Conservation (phyloP, 257 asterid genomes). For the Penstemon barbatus region DNA sequence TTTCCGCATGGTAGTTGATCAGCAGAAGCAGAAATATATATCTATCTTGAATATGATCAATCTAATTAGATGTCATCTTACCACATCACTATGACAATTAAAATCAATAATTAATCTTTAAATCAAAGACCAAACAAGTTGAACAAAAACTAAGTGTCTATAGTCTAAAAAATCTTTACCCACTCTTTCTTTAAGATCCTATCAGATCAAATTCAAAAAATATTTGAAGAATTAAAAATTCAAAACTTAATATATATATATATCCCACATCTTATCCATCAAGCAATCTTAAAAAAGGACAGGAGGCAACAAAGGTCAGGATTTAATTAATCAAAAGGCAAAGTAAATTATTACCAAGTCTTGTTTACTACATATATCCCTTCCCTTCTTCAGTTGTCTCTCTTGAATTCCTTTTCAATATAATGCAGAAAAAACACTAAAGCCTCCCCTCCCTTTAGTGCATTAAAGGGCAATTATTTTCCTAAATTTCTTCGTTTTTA, state of each 20-base stretch:
- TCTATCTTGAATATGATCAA: background rate
- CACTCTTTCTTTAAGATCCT: background rate
- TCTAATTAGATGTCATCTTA: background rate
- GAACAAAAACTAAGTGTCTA: slow-evolving; percentile 4
- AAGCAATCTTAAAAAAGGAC: slow-evolving; percentile 9
- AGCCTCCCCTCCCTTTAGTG: slow-evolving; percentile 1
- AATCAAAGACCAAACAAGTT: background rate
- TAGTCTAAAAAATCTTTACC: background rate
- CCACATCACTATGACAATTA: background rate
- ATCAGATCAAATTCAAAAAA: slow-evolving; percentile 2
- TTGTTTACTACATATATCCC: background rate
- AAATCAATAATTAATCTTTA: background rate
- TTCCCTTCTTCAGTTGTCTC: background rate
- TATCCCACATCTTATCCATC: slow-evolving; percentile 9
- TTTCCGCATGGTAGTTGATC: background rate
- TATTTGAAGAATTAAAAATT: background rate
- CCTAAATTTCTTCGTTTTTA: slow-evolving; percentile 2
- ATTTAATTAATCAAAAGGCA: slow-evolving; percentile 19
- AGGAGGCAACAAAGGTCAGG: slow-evolving; percentile 8
- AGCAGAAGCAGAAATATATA: background rate
- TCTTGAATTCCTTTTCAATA: too few species aligned
- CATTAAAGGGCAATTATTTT: background rate
- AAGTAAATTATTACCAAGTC: slow-evolving; percentile 7
- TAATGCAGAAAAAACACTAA: slow-evolving; percentile 18
- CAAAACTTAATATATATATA: background rate